Conservation (phyloP, 208 protist species). For the Phytomonas sp. region DNA sequence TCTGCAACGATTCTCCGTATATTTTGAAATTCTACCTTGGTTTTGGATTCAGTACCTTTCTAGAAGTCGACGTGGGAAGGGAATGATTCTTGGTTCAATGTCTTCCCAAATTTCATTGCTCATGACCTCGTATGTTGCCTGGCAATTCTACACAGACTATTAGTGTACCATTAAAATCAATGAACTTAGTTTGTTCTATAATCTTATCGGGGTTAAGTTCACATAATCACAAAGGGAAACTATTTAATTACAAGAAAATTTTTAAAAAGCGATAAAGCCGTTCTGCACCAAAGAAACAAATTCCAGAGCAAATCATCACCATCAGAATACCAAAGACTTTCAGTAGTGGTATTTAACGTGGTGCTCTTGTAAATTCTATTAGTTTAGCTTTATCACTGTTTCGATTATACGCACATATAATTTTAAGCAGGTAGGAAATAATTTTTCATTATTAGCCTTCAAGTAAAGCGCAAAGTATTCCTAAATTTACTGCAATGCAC, state of each 20-base stretch:
- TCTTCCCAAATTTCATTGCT: background rate
- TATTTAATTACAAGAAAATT: background rate
- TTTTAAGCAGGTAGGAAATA: background rate
- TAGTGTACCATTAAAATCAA: background rate
- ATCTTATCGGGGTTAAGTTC: background rate
- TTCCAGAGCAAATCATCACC: background rate
- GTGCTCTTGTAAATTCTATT: background rate
- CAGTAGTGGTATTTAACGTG: background rate
- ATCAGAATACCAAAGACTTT: background rate
- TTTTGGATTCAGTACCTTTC: too few relatives aligned
- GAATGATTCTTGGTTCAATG: background rate
- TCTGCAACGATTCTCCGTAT: background rate
- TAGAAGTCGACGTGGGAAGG: background rate
- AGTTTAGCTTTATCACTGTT: background rate
- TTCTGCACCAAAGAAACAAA: background rate
- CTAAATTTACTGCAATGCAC: background rate
- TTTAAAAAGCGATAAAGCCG: background rate
- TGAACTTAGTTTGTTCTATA: background rate
- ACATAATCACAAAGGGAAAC: background rate
- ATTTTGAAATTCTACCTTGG: too few relatives aligned
- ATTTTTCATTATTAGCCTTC: background rate
- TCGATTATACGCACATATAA: constrained; percentile 1
- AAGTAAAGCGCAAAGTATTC: background rate
- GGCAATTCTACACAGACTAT: background rate
- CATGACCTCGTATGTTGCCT: background rate